Evolutionary conservation across 352 stramenopile species (phyloP), one percentile per base, ranked within the genome.

Genomic region (Phytophthora cryptogea): DNA sequence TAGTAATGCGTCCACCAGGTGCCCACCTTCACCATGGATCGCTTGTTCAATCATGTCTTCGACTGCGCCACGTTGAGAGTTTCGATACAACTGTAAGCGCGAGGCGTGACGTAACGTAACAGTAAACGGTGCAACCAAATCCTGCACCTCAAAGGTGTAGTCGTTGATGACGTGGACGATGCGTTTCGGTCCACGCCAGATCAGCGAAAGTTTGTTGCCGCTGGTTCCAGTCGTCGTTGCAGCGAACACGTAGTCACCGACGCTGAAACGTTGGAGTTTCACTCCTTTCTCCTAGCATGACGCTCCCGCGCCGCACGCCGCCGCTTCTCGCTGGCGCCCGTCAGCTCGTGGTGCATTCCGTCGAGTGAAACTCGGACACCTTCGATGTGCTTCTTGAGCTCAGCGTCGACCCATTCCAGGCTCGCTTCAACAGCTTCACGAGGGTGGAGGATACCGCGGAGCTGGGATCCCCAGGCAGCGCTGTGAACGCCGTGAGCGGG

Each of bases 311-410:
- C n/a, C 0, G 5, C 37, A 4, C 37, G 37, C 1, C 37, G 37
- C 3, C 37, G 7, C 16, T 43, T 43, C 16, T 27, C 37, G 16
- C 37, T 43, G 2, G n/a, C 16, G 13, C 5, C 27, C 8, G 16
- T 27, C 37, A 26, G 5, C 5, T 43, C 37, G 1, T 4, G 5
- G 5, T 43, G 37, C 37, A 43, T 43, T 3, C 0, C 16, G 8
- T 43, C n/a, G 8, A 43, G 16, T 6, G 37, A n/a, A 2, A n/a
- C n/a, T 4, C 36, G 98, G 50, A 99, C 87, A 68, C 98, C 89
- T 74, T 96, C 91, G 16, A 99, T 87, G 61, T 99, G 95, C 64
- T 96, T 94, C 90, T 99, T 99, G 74, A 99, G 89, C 72, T 99
- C 96, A 16, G 88, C 86, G 63, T 92, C 88, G 56, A 93, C 98